Base-by-base conservation (phyloP, 169 alveolate species). In the Eimeria tenella region DNA sequence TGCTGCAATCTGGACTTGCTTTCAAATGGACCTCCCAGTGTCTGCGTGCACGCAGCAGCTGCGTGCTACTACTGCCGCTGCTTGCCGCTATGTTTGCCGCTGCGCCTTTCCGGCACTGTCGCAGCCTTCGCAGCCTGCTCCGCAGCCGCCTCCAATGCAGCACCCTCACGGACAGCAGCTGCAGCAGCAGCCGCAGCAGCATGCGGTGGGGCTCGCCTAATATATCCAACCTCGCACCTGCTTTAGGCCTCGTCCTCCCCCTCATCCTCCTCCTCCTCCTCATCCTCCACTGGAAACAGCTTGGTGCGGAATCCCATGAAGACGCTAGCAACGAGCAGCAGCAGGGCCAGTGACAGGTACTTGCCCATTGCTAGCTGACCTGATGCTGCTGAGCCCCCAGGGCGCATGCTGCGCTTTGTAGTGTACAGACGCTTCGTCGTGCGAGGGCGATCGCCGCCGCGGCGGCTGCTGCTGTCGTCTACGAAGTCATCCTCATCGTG, bases 381-480 rank as follows among this genome's bases (percentile, higher is more conserved):
- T 31, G 52, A n/a, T 6, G 15, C 42, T 5, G 31, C 73, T 9
- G 73, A 19, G 42, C 42, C 42, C 23, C 73, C 73, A 6, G 82
- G 23, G 17, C 50, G 8, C 50, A 71, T 71, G 53, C 56, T 71
- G 7, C 50, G 17, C 53, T 31, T 71, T n/a, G 82, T 71, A 50
- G 82, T 71, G 82, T 71, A 71, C 82, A 71, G 82, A 11, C 55
- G 82, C 53, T 71, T 71, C 52, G 82, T 71, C 11, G 82, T 71
- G 15, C 50, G 10, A 0, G 42, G 82, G 21, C 82, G 21, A 19
- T 71, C 82, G 53, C 42, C 82, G 11, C 15, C 56, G 6, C 42
- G 13, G 23, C 82, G 50, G 19, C 21, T 6, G 11, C 15, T 6
- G n/a, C 53, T n/a, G 11, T 71, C 82, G 10, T n/a, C 82, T 10